Percentiles rank a stretch among this genome's conserved stretches.
These are phyloP conservation scores for Ormosia semicastrata DNA, from an alignment of 306 rosid genomes.

Conservation along the genomic window DNA sequence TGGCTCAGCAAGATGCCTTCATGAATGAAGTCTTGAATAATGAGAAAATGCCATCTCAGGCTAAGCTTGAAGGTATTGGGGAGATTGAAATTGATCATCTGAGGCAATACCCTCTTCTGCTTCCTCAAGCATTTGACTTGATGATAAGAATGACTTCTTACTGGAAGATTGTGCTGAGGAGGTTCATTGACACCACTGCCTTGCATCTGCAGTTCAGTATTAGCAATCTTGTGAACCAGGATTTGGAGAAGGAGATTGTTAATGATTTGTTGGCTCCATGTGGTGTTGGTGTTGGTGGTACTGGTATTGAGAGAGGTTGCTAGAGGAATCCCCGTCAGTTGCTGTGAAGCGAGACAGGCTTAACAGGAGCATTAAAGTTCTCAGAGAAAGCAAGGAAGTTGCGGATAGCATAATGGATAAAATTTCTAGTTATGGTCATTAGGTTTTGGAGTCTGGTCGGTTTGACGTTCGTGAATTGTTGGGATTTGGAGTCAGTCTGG, in stretches of 20 bases:
- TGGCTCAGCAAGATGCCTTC: conserved; percentile 1
- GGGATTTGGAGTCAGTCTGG: too few species aligned
- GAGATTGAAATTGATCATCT: conserved; percentile 15
- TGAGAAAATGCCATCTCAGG: not conserved
- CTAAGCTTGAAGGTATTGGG: conserved; percentile 30
- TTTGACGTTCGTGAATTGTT: too few species aligned
- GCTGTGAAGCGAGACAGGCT: conserved; percentile 38
- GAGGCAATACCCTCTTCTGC: not conserved
- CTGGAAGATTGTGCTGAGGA: conserved; percentile 50
- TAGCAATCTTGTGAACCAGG: conserved; percentile 24
- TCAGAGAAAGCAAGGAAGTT: conserved; percentile 35
- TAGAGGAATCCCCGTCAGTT: conserved; percentile 50
- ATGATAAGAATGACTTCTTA: conserved; percentile 38
- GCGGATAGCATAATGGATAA: conserved; percentile 38
- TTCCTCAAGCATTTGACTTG: conserved; percentile 47
- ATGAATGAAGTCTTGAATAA: not conserved
- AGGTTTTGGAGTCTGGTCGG: too few species aligned
- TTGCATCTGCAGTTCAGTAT: conserved; percentile 39
- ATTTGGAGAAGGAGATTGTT: conserved; percentile 40
- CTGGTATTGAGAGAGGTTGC: not conserved
- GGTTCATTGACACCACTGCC: conserved; percentile 46
- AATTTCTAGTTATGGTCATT: not conserved
- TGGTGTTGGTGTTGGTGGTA: conserved; percentile 29
- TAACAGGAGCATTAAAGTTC: conserved; percentile 24
- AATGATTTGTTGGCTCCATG: conserved; percentile 12